Evolutionary conservation across 1,284 basidiomycete genomes (phyloP).

Genomic region (Trichosporon sp.): DNA sequence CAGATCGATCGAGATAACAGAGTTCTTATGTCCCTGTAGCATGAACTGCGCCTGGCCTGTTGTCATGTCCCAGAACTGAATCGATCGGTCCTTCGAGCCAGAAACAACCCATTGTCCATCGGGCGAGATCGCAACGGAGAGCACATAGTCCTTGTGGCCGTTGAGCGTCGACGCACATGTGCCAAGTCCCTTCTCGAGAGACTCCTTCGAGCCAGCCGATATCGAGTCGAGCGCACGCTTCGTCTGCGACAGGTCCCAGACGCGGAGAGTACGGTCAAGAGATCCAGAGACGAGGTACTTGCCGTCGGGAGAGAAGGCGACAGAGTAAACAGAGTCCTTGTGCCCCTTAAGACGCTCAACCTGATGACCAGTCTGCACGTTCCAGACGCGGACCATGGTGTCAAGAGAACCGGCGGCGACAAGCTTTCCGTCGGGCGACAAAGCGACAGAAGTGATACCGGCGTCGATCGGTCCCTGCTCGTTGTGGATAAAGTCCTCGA

Average conservation of each 20-base stretch:
- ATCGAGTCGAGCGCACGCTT: slow-evolving; percentile 37
- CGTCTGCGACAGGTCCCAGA: slow-evolving; percentile 65
- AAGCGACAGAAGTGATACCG: slow-evolving; percentile 62
- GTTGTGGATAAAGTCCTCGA: slow-evolving; percentile 51
- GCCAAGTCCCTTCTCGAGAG: slow-evolving; percentile 49
- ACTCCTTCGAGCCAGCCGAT: slow-evolving; percentile 30
- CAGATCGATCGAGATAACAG: slow-evolving; percentile 79
- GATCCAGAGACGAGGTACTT: slow-evolving; percentile 68
- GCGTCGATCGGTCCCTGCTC: slow-evolving; percentile 60
- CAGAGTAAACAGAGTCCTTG: slow-evolving; percentile 73
- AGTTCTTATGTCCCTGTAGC: slow-evolving; percentile 85
- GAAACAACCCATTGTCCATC: slow-evolving; percentile 84
- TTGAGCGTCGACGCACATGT: slow-evolving; percentile 70
- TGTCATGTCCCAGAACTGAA: slow-evolving; percentile 80
- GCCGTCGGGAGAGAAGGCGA: slow-evolving; percentile 82
- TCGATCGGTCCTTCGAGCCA: slow-evolving; percentile 82
- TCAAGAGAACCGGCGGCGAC: slow-evolving; percentile 81
- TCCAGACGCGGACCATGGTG: slow-evolving; percentile 81
- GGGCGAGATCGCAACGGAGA: slow-evolving; percentile 62
- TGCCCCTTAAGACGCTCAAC: slow-evolving; percentile 73
- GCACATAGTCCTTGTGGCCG: slow-evolving; percentile 65
- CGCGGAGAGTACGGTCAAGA: slow-evolving; percentile 78
- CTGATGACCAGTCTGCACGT: slow-evolving; percentile 63
- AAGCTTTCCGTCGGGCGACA: slow-evolving; percentile 71
- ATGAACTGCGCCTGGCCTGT: slow-evolving; percentile 71